phyloP scores from a whole-genome alignment of 257 asterid genomes.

The Solanum arcanum region DNA sequence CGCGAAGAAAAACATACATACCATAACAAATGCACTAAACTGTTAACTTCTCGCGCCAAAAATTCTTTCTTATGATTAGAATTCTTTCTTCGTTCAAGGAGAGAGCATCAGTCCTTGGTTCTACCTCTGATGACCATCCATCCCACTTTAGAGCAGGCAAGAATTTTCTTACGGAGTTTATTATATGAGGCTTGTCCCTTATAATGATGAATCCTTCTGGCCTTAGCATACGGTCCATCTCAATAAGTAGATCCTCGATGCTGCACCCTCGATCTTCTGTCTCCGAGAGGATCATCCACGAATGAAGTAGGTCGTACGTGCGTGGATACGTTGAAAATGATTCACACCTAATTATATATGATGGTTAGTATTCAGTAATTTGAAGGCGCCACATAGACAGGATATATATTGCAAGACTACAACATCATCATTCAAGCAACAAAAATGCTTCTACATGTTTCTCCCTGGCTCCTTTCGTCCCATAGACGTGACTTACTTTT shows the following conservation, averaged over 20 bases:
- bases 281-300: constrained; percentile 68
- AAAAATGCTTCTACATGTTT: neutral
- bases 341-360: constrained; percentile 67
- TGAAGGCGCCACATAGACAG: neutral
- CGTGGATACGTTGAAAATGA: constrained; percentile 95
- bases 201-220: constrained; percentile 82
- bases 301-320: constrained; percentile 86
- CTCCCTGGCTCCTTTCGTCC: neutral
- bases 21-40: constrained; percentile 1
- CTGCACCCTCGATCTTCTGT: constrained; percentile 63
- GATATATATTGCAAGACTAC: neutral
- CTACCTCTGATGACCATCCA: constrained; percentile 73
- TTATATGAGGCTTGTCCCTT: constrained; percentile 52
- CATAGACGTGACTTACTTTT: neutral
- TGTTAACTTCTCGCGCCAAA: constrained; percentile 31
- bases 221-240: constrained; percentile 84
- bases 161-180: constrained; percentile 40
- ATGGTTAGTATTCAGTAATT: neutral
- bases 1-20: neutral
- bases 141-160: constrained; percentile 74
- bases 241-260: constrained; percentile 68
- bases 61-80: constrained; percentile 49
- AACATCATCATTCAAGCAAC: neutral
- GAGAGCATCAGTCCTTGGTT: constrained; percentile 51
- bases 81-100: constrained; percentile 54